Percentiles rank a stretch among this genome's conserved stretches.
phyloP scores from a whole-genome alignment of 148 eudicot species.

The Rhododendron ovatum region DNA sequence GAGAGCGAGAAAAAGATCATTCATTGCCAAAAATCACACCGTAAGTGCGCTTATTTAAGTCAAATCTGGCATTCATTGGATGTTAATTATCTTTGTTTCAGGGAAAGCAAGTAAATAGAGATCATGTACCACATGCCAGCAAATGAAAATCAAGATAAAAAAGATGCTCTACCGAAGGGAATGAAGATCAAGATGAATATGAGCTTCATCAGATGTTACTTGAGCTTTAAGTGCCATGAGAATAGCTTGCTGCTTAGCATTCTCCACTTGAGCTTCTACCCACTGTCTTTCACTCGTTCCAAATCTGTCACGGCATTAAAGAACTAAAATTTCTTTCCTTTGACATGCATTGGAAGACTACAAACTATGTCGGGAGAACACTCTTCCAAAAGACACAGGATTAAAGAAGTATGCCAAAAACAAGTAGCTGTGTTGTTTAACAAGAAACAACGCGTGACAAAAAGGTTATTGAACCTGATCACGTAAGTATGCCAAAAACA shows the following conservation, averaged over 20 bases:
- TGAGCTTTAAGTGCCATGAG: constrained; percentile 83
- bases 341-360: neutral
- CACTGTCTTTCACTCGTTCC: constrained; percentile 98
- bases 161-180: constrained; percentile 57
- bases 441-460: neutral
- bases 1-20: neutral
- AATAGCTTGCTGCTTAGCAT: constrained; percentile 94
- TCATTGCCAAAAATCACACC: neutral
- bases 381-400: neutral
- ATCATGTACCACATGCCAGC: constrained; percentile 46
- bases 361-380: neutral
- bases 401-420: neutral
- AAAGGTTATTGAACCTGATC: too few species aligned
- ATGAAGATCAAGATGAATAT: constrained; percentile 93
- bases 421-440: neutral
- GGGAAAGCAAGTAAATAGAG: neutral
- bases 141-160: constrained; percentile 89
- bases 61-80: neutral
- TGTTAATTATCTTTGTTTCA: neutral
- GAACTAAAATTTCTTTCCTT: neutral
- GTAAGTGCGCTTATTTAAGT: neutral
- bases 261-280: constrained; percentile 99
- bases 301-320: constrained; percentile 47
- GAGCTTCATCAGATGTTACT: constrained; percentile 98
- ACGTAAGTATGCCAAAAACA: neutral